These are phyloP conservation scores for Pseudogymnoascus sp. DNA, from an alignment of 2,329 filamentous ascomycete species.

Conservation along the genomic window DNA sequence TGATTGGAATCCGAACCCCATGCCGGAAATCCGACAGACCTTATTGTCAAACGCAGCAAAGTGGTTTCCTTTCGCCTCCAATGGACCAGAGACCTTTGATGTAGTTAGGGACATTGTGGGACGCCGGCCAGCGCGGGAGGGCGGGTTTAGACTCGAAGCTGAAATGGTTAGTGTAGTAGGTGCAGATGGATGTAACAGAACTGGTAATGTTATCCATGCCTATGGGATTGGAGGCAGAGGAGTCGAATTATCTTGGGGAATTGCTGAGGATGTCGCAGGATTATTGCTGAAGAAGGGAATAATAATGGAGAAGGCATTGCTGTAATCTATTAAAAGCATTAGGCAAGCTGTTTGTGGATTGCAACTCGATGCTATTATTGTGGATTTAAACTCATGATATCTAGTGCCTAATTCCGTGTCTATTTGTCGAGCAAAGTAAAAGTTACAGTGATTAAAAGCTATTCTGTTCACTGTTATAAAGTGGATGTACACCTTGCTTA, in stretches of 20 bases:
- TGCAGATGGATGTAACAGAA: background rate
- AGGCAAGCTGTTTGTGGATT: background rate
- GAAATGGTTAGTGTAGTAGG: slow-evolving; percentile 4
- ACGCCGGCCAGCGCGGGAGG: slow-evolving; percentile 37
- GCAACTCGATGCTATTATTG: background rate
- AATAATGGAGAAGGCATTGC: background rate
- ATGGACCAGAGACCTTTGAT: slow-evolving; percentile 32
- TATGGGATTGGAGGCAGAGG: slow-evolving; percentile 18
- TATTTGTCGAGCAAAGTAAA: too few species aligned
- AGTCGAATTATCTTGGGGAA: slow-evolving; percentile 16
- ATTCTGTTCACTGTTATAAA: too few species aligned
- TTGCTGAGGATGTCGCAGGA: slow-evolving; percentile 12
- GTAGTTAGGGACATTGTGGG: slow-evolving; percentile 41
- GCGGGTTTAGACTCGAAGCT: slow-evolving; percentile 25
- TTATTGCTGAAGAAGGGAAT: background rate
- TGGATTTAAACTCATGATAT: too few species aligned
- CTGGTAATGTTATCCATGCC: slow-evolving; percentile 19
- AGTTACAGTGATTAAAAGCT: too few species aligned
- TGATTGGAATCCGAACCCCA: slow-evolving; percentile 47
- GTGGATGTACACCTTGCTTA: too few species aligned
- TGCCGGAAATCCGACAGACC: slow-evolving; percentile 36
- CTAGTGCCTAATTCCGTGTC: too few species aligned
- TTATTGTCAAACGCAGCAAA: slow-evolving; percentile 39
- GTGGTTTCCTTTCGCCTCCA: slow-evolving; percentile 34
- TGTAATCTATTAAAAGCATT: background rate